Evolutionary conservation across 768 basidiomycete genomes (phyloP).

Genomic region (Boletus rex-veris): DNA sequence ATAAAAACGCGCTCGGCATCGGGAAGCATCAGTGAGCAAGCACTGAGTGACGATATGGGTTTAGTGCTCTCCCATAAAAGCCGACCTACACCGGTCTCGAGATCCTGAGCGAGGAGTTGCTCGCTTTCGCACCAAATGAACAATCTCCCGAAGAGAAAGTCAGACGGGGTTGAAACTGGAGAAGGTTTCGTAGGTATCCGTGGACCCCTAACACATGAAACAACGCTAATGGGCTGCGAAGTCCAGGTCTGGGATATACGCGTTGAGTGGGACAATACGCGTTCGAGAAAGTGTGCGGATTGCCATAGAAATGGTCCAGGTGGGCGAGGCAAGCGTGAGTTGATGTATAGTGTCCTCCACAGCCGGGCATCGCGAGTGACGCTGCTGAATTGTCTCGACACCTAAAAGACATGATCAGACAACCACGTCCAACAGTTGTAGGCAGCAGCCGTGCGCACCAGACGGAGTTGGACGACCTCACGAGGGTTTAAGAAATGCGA

Average conservation of each 20-base stretch:
- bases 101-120: slow-evolving; percentile 18
- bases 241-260: slow-evolving; percentile 21
- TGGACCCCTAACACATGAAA: slow-evolving; percentile 14
- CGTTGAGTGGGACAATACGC: slow-evolving; percentile 14
- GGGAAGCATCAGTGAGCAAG: slow-evolving; percentile 18
- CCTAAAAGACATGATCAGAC: slow-evolving; percentile 10
- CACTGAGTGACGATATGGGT: slow-evolving; percentile 18
- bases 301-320: slow-evolving; percentile 24
- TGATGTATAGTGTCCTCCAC: slow-evolving; percentile 18
- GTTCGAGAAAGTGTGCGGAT: slow-evolving; percentile 18
- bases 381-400: slow-evolving; percentile 16
- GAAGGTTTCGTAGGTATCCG: slow-evolving; percentile 11
- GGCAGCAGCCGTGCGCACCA: slow-evolving; percentile 6
- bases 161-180: slow-evolving; percentile 14
- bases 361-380: slow-evolving; percentile 16
- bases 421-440: neutral
- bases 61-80: slow-evolving; percentile 12
- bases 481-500: slow-evolving; percentile 12
- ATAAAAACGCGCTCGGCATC: slow-evolving; percentile 20
- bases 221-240: slow-evolving; percentile 7
- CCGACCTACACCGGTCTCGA: slow-evolving; percentile 21
- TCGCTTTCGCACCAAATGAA: slow-evolving; percentile 21
- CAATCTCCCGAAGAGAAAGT: slow-evolving; percentile 24
- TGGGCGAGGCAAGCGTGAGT: slow-evolving; percentile 17
- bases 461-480: slow-evolving; percentile 17